These are phyloP conservation scores for Lichenothelia convexa DNA, from an alignment of 495 filamentous ascomycete genomes.

Conservation along the genomic window DNA sequence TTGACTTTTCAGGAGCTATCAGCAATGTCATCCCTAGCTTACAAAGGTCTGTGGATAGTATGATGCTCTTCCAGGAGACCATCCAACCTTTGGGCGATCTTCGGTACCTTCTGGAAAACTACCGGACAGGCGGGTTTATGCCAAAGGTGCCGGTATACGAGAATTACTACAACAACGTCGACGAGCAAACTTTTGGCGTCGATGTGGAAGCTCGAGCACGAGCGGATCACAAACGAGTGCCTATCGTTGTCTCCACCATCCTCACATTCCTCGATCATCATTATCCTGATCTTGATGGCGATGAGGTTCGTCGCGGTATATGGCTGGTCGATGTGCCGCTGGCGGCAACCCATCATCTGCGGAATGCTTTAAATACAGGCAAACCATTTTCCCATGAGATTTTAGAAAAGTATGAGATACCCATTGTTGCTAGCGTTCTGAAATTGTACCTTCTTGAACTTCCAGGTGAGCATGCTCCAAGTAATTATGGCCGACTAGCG, in stretches of 20 bases:
- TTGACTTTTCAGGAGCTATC: constrained; percentile 94
- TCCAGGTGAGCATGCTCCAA: constrained; percentile 43
- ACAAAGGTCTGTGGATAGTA: constrained; percentile 87
- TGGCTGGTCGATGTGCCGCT: constrained; percentile 90
- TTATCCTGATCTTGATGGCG: constrained; percentile 94
- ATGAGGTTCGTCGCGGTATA: constrained; percentile 78
- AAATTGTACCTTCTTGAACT: constrained; percentile 95
- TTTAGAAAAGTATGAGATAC: constrained; percentile 72
- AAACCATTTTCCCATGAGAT: constrained; percentile 60
- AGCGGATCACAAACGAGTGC: constrained; percentile 87
- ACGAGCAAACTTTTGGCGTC: constrained; percentile 93
- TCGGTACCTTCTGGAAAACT: constrained; percentile 92
- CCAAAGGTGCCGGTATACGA: constrained; percentile 90
- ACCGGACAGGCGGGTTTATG: constrained; percentile 80
- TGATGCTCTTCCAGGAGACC: constrained; percentile 98
- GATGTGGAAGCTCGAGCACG: constrained; percentile 87
- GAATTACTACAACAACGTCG: constrained; percentile 96
- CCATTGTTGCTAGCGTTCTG: constrained; percentile 80
- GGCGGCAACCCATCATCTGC: constrained; percentile 65
- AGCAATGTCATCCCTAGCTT: constrained; percentile 95
- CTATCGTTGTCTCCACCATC: constrained; percentile 77
- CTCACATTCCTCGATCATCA: constrained; percentile 86
- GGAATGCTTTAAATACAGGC: constrained; percentile 69
- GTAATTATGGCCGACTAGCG: background rate
- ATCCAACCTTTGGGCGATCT: constrained; percentile 84